These are phyloP conservation scores for Colletotrichum lindemuthianum DNA, from an alignment of 2,329 filamentous ascomycete species.

Conservation along the genomic window DNA sequence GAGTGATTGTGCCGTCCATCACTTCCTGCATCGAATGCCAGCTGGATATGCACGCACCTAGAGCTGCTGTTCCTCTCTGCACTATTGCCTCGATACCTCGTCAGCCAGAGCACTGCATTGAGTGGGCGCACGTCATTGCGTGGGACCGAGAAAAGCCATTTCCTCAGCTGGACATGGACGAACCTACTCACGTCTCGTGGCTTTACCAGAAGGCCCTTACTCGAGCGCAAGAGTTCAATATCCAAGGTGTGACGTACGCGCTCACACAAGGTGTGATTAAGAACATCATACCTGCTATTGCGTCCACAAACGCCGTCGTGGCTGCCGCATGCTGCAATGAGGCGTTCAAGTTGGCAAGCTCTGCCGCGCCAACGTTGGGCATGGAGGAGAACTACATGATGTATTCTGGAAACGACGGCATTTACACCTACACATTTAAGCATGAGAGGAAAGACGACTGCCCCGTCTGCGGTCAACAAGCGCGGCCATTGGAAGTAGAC, in stretches of 20 bases:
- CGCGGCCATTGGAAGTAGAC: slow-evolving; percentile 79
- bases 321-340: slow-evolving; percentile 97
- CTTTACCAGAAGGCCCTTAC: slow-evolving; percentile 85
- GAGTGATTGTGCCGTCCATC: slow-evolving; percentile 90
- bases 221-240: slow-evolving; percentile 88
- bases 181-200: slow-evolving; percentile 98
- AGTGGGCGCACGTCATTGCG: slow-evolving; percentile 98
- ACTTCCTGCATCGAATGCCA: slow-evolving; percentile 98
- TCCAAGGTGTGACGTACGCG: slow-evolving; percentile 91
- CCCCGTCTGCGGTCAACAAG: slow-evolving; percentile 88
- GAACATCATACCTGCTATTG: slow-evolving; percentile 99
- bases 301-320: slow-evolving; percentile 96
- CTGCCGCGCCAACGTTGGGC: slow-evolving; percentile 81
- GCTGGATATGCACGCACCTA: slow-evolving; percentile 97
- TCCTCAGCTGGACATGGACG: slow-evolving; percentile 89
- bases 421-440: slow-evolving; percentile 98
- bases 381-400: slow-evolving; percentile 95
- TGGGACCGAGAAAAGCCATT: slow-evolving; percentile 91
- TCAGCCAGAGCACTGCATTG: slow-evolving; percentile 97
- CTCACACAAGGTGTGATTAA: slow-evolving; percentile 98
- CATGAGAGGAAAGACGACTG: slow-evolving; percentile 95
- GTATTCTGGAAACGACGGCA: slow-evolving; percentile 94
- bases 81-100: slow-evolving; percentile 96
- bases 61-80: slow-evolving; percentile 94
- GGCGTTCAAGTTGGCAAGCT: slow-evolving; percentile 91